Evolutionary conservation across 1,139 yeast genomes (phyloP), one percentile per base, ranked within the genome.

Genomic region (Kodamaea arcana): DNA sequence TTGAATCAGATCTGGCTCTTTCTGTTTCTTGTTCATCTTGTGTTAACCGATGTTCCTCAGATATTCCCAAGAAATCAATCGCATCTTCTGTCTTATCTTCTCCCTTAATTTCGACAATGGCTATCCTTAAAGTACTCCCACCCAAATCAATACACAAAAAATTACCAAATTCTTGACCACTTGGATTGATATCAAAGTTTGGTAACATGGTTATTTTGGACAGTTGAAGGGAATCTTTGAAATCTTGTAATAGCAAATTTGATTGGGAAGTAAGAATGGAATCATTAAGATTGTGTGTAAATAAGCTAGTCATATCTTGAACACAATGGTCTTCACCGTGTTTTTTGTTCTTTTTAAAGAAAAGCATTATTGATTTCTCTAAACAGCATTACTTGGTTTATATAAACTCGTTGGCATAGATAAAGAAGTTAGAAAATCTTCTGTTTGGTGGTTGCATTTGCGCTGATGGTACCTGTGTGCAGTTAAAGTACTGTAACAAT

Each of bases 81-180:
- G n/a, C n/a, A 18, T 18, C 9, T 9, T 7, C 6, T 7, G 22
- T 18, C 9, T 25, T 17, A 6, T 25, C 28, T 13, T 9, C 15
- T 27, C 51, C 42, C 7, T 50, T 57, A 27, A 69, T 65, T 25
- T 58, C 51, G n/a, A 75, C 58, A n/a, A 70, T 62, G 2, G 76
- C 68, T 4, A 72, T 58, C 30, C 79, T 57, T 29, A 75, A 54
- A 2, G 80, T 75, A 4, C 77, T 68, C 1, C 82, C 82, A 6
- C 82, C 82, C 36, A 76, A 52, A 46, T 76, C 82, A 20, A 76
- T 60, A 24, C 67, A 73, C 42, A 75, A 55, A 41, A 47, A 70
- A 27, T 58, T 56, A 3, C 80, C 80, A 21, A 31, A 34, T 44
- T 72, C 76, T 3, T 53, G 33, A 3, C 75, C 75, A 1, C 65